Evolutionary conservation across 2,329 filamentous ascomycete genomes (phyloP).

Genomic region (Trichoderma atrobrunneum): DNA sequence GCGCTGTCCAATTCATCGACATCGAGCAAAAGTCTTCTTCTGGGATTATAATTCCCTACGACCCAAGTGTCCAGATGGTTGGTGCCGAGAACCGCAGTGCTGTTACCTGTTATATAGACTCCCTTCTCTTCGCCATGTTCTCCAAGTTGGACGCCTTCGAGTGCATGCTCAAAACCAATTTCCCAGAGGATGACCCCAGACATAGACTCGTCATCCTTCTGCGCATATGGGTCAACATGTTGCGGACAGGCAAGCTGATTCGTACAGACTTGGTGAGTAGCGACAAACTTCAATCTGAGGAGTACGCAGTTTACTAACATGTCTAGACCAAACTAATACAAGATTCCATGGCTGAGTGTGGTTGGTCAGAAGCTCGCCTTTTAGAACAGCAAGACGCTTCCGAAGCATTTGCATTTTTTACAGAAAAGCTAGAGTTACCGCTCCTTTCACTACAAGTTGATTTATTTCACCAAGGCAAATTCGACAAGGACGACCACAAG

Average conservation of each 20-base stretch:
- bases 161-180: slow-evolving; percentile 80
- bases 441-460: slow-evolving; percentile 90
- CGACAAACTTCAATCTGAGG: background rate
- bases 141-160: slow-evolving; percentile 86
- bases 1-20: slow-evolving; percentile 71
- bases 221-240: slow-evolving; percentile 88
- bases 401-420: slow-evolving; percentile 93
- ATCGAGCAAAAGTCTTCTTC: slow-evolving; percentile 79
- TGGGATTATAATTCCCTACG: slow-evolving; percentile 73
- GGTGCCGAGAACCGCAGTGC: slow-evolving; percentile 82
- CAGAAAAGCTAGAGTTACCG: slow-evolving; percentile 81
- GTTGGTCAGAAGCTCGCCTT: slow-evolving; percentile 77
- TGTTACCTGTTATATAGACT: slow-evolving; percentile 93
- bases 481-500: slow-evolving; percentile 86
- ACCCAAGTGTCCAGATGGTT: slow-evolving; percentile 67
- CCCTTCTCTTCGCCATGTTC: slow-evolving; percentile 94
- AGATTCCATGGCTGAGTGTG: slow-evolving; percentile 76
- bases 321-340: slow-evolving; percentile 75
- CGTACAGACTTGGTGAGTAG: slow-evolving; percentile 72
- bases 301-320: slow-evolving; percentile 19
- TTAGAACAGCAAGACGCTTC: slow-evolving; percentile 92
- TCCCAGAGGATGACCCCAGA: slow-evolving; percentile 63
- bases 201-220: slow-evolving; percentile 74
- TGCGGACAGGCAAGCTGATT: slow-evolving; percentile 81
- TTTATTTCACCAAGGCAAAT: slow-evolving; percentile 86